Conservation (phyloP, 768 basidiomycete genomes). For the Asterophora lycoperdoides region DNA sequence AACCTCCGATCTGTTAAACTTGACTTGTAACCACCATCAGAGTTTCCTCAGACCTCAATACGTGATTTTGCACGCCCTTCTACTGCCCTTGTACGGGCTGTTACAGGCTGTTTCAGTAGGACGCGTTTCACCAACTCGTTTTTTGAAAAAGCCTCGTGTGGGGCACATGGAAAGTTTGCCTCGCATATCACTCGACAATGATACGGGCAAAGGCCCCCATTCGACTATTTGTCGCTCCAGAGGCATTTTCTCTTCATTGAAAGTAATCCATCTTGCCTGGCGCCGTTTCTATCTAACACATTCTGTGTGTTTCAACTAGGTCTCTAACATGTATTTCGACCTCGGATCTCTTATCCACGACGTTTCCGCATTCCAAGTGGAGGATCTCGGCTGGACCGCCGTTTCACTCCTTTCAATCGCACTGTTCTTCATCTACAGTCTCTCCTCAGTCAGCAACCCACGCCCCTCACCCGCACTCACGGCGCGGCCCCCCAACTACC, state of each 20-base stretch:
- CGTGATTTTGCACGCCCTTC: too few relatives aligned
- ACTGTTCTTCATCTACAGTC: constrained; percentile 14
- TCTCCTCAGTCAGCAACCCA: constrained; percentile 10
- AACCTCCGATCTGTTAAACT: too few relatives aligned
- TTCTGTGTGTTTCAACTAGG: neutral
- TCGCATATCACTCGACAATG: neutral
- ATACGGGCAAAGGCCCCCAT: neutral
- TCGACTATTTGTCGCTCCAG: neutral
- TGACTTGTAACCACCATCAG: too few relatives aligned
- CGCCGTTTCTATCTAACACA: neutral
- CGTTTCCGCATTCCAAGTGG: constrained; percentile 10
- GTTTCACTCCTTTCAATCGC: constrained; percentile 13
- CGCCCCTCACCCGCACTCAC: neutral
- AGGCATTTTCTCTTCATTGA: neutral
- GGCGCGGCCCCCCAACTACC: constrained; percentile 9
- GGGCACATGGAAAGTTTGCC: neutral
- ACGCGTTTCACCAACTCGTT: neutral
- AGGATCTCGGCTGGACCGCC: constrained; percentile 13
- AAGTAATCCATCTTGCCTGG: neutral
- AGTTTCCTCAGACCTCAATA: too few relatives aligned
- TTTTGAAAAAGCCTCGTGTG: neutral
- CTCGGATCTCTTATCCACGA: neutral
- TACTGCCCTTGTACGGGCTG: too few relatives aligned
- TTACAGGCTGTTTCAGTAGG: too few relatives aligned
- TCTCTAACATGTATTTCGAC: neutral